phyloP scores from a whole-genome alignment of 2,329 filamentous ascomycete species.

The Macrophomina phaseolina region DNA sequence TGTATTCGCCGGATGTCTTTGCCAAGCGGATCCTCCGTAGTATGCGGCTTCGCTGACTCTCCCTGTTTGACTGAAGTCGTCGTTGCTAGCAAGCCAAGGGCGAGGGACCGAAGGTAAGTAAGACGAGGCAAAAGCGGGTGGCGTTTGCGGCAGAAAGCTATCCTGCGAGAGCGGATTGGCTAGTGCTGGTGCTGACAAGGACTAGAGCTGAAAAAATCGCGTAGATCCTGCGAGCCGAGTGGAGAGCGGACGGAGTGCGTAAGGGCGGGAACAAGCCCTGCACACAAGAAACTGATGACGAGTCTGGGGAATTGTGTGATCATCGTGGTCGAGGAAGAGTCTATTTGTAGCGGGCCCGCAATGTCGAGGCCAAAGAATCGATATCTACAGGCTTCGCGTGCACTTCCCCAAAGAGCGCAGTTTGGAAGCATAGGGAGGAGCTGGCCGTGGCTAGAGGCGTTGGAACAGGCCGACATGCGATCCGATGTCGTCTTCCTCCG shows the following conservation, averaged over 20 bases:
- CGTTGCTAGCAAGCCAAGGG: neutral
- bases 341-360: neutral
- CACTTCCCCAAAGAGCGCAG: slow-evolving; percentile 14
- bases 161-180: slow-evolving; percentile 12
- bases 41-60: no score
- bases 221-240: slow-evolving; percentile 12
- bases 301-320: neutral
- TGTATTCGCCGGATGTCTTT: neutral
- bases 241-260: neutral
- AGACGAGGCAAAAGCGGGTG: neutral
- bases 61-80: neutral
- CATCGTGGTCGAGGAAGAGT: neutral
- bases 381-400: slow-evolving; percentile 15
- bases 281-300: neutral
- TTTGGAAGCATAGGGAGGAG: slow-evolving; percentile 6
- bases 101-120: neutral
- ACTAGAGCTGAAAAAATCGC: slow-evolving; percentile 13
- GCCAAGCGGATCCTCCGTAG: neutral
- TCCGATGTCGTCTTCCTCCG: slow-evolving; percentile 18
- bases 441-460: neutral
- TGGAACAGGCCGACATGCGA: slow-evolving; percentile 23
- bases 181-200: slow-evolving; percentile 7
- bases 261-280: neutral
- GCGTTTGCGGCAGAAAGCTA: slow-evolving; percentile 9
- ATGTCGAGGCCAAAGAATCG: neutral